phyloP scores from a whole-genome alignment of 495 filamentous ascomycete genomes.

The Mytilinidion resinicola region DNA sequence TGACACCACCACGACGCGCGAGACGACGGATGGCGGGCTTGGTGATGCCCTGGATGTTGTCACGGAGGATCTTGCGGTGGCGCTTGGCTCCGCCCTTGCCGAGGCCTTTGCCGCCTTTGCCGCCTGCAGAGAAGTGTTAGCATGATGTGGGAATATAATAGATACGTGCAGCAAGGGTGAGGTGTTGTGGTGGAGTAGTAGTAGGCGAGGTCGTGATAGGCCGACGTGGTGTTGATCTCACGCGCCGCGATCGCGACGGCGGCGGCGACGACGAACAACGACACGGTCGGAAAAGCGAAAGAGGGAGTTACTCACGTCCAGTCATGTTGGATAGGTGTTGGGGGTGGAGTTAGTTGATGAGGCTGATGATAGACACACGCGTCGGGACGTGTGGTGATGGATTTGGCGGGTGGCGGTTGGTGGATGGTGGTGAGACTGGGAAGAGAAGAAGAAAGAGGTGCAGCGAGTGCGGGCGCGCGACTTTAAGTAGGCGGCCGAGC shows the following conservation, averaged over 20 bases:
- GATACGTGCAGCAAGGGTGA: constrained; percentile 16
- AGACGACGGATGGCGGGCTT: constrained; percentile 67
- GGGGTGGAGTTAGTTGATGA: constrained; percentile 17
- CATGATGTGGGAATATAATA: constrained; percentile 13
- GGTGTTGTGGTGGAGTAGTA: constrained; percentile 1
- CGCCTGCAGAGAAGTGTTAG: constrained; percentile 33
- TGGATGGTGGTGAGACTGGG: not conserved
- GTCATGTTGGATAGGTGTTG: constrained; percentile 49
- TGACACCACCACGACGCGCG: constrained; percentile 55
- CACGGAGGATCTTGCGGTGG: constrained; percentile 97
- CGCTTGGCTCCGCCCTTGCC: constrained; percentile 97
- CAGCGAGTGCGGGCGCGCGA: not conserved
- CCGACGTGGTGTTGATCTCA: constrained; percentile 17
- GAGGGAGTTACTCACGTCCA: constrained; percentile 54
- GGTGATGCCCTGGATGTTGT: constrained; percentile 93
- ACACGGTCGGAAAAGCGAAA: constrained; percentile 16
- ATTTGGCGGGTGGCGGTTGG: not conserved
- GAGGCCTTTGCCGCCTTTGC: constrained; percentile 70
- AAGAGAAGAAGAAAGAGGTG: not conserved
- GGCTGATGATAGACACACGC: constrained; percentile 10
- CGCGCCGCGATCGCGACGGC: constrained; percentile 21
- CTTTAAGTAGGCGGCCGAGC: not conserved
- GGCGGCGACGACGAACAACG: constrained; percentile 32
- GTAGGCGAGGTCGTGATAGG: constrained; percentile 5
- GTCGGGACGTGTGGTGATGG: not conserved